Evolutionary conservation across 192 early-diverging fungal genomes (phyloP), one percentile per base, ranked within the genome.

Genomic region (Allomyces macrogynus): DNA sequence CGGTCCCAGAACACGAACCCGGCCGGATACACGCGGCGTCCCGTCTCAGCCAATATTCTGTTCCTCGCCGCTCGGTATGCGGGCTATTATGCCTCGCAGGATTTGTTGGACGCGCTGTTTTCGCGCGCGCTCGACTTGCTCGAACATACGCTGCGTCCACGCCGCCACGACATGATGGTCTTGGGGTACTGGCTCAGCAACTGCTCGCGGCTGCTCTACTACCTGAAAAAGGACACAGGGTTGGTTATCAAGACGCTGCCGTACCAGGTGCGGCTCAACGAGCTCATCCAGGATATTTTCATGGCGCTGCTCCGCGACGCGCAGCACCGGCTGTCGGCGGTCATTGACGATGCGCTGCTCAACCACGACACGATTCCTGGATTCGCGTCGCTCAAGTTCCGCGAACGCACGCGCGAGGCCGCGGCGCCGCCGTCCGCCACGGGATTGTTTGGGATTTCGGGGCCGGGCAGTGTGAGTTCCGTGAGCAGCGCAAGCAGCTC

Each of bases 51-150:
- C 14, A 92, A 91, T 74, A 80, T 95, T 61, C 67, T 95, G 14
- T 94, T 93, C 68, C 73, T 97, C 44, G 82, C 85, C 60, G 89
- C 91, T 23, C 78, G 94, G 49, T 97, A 86, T 76, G 91, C 91
- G 18, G 85, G 86, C 67, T 87, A 95, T 65, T 86, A 81, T 69
- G 80, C 84, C 40, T 78, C 79, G 44, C 67, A 77, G 1, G 90
- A 92, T 64, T 72, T 93, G 16, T 65, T 94, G 60, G 80, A 87
- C 61, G 75, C 77, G 62, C 76, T 94, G 24, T 74, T 92, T 8
- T 74, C 73, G 9, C 78, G 75, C 18, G 74, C 83, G 11, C 71
- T 87, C 23, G 67, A 72, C 0, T 4, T 57, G 62, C 24, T 26
- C 14, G 62, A 26, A 18, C 62, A 26, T 3, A 18, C 22, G 62